phyloP scores from a whole-genome alignment of 306 rosid species.

The Carpinus viminea region DNA sequence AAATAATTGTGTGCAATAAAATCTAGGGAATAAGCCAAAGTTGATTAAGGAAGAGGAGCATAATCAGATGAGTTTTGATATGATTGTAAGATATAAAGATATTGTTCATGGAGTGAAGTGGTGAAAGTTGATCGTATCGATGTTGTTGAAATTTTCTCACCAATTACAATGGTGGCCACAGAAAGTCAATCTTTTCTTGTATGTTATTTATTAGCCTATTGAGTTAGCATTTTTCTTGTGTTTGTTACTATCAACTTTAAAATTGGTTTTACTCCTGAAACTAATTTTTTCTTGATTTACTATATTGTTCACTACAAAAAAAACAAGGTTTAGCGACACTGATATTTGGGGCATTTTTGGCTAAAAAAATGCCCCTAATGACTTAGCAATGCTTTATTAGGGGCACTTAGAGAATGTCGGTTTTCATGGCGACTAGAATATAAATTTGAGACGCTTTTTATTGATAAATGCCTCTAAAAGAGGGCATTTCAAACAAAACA shows the following conservation, averaged over 20 bases:
- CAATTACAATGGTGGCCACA: slow-evolving; percentile 30
- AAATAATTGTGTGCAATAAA: slow-evolving; percentile 8
- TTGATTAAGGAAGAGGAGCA: slow-evolving; percentile 15
- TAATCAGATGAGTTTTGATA: slow-evolving; percentile 18
- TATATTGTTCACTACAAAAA: not conserved
- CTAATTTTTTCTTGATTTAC: not conserved
- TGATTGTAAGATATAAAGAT: slow-evolving; percentile 14
- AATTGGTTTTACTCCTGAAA: not conserved
- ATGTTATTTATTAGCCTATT: slow-evolving; percentile 18
- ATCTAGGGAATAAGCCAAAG: slow-evolving; percentile 38
- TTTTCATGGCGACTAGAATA: too few relatives aligned
- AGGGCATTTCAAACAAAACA: too few relatives aligned
- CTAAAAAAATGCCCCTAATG: too few relatives aligned
- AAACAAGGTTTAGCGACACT: too few relatives aligned
- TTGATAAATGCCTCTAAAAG: too few relatives aligned
- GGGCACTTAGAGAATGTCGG: too few relatives aligned
- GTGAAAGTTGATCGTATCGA: slow-evolving; percentile 24
- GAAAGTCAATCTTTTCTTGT: slow-evolving; percentile 40
- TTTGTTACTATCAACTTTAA: slow-evolving; percentile 4
- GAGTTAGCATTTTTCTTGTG: slow-evolving; percentile 3
- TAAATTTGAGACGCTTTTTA: too few relatives aligned
- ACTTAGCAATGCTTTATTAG: too few relatives aligned
- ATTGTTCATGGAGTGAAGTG: not conserved
- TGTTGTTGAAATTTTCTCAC: slow-evolving; percentile 15
- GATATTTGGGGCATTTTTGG: too few relatives aligned